Conservation (phyloP, 345 rosid species). For the Salix dunnii region DNA sequence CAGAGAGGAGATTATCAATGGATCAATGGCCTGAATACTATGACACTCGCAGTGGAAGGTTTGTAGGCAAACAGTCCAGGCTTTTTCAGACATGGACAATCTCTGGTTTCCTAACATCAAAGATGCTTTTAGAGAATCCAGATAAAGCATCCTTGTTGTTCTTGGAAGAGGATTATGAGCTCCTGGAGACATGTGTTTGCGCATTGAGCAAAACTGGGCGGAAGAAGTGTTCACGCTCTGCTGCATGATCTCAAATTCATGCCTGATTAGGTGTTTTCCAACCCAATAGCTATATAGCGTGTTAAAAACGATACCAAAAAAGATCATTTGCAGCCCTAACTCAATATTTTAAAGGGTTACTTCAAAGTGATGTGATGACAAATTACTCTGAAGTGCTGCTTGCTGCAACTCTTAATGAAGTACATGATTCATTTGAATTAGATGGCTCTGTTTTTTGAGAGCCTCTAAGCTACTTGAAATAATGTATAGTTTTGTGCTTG, state of each 20-base stretch:
- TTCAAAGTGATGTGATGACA: background rate
- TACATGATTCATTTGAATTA: background rate
- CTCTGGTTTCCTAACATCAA: constrained; percentile 75
- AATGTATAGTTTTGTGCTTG: background rate
- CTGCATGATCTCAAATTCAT: constrained; percentile 37
- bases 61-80: constrained; percentile 78
- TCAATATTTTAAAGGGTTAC: background rate
- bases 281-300: background rate
- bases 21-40: constrained; percentile 94
- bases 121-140: constrained; percentile 83
- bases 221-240: constrained; percentile 62
- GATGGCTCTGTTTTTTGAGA: constrained; percentile 25
- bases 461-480: constrained; percentile 9
- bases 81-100: constrained; percentile 83
- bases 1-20: constrained; percentile 59
- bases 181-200: constrained; percentile 81
- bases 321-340: too few relatives aligned
- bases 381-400: background rate
- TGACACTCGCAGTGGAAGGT: constrained; percentile 69
- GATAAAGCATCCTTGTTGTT: constrained; percentile 71
- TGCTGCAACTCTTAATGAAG: background rate
- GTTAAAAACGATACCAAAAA: too few relatives aligned
- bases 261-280: background rate
- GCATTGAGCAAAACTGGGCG: constrained; percentile 49
- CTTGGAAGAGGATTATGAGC: constrained; percentile 90